Base-by-base conservation (phyloP, 805 yeast genomes). In the Blastobotrys attinorum region DNA sequence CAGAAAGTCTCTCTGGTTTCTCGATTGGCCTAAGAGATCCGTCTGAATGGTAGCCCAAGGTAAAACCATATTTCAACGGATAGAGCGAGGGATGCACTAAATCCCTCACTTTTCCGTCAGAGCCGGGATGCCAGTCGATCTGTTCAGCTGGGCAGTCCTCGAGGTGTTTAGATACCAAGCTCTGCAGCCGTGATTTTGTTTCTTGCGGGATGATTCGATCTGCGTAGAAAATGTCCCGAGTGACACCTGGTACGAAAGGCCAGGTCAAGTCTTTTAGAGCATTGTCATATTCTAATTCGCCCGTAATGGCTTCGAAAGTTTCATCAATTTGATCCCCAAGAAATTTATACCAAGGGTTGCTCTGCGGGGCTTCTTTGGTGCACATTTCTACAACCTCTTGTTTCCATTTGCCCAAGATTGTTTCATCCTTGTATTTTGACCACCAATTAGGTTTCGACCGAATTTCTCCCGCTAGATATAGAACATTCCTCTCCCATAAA, bases 41-140 rank as follows among this genome's bases (percentile, higher is more conserved):
- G 13, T 20, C 8, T n/a, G 15, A n/a, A 34, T 34, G 5, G 17
- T n/a, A 5, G 4, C 21, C 31, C 16, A 15, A 20, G 3, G 39
- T 31, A 13, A 10, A 22, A 0, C 60, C 66, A 42, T 65, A 66
- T 33, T 51, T 60, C 22, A 61, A 48, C 5, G 69, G 67, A 37
- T 55, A 68, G 33, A 69, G 55, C 17, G 71, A 66, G 22, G 73
- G 72, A 44, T 69, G 72, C 13, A 63, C 70, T n/a, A 69, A 56
- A 47, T 67, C 67, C 18, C 65, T 47, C 3, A 67, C 71, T 48
- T 63, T 60, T 13, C 63, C 52, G 37, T 65, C 50, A 7, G 68
- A 57, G 3, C 59, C 60, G 11, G 71, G 71, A 44, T 66, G 71
- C 49, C 62, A 67, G 44, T 67, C 71, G 22, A 53, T 46, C 22